Percentiles rank a stretch among this genome's conserved stretches.
These are phyloP conservation scores for Collariella sp. DNA, from an alignment of 495 filamentous ascomycete species.

Conservation along the genomic window DNA sequence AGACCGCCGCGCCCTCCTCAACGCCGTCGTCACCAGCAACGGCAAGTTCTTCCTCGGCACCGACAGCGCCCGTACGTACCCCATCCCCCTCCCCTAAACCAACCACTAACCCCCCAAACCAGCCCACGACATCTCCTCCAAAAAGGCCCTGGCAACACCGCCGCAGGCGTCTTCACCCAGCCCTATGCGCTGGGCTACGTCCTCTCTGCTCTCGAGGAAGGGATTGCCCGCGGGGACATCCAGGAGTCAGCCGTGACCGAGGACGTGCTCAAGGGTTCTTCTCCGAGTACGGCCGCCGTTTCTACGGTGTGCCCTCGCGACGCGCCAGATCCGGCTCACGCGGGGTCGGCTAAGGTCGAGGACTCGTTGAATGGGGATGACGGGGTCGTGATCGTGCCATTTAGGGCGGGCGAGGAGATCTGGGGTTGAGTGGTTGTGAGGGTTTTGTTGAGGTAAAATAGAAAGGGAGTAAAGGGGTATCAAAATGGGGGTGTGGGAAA, in stretches of 20 bases:
- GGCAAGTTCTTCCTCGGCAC: conserved; percentile 70
- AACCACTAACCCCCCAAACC: conserved; percentile 27
- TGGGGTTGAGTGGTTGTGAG: conserved; percentile 46
- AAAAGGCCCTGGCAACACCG: conserved; percentile 59
- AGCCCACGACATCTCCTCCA: conserved; percentile 68
- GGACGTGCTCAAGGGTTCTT: conserved; percentile 68
- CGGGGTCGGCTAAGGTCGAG: conserved; percentile 19
- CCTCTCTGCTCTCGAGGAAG: conserved; percentile 64
- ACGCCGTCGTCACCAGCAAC: conserved; percentile 55
- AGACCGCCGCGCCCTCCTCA: conserved; percentile 68
- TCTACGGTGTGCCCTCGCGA: conserved; percentile 45
- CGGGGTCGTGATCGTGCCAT: conserved; percentile 59
- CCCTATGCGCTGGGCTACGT: conserved; percentile 68
- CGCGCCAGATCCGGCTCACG: conserved; percentile 18
- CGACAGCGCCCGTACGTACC: conserved; percentile 18
- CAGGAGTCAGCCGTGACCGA: conserved; percentile 55
- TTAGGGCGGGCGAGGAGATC: conserved; percentile 55
- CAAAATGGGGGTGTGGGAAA: too few species aligned
- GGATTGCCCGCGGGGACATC: conserved; percentile 55
- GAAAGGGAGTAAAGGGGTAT: too few species aligned
- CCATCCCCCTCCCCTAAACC: conserved; percentile 42
- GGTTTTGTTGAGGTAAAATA: too few species aligned
- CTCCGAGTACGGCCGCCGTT: conserved; percentile 60
- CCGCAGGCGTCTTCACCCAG: conserved; percentile 86
- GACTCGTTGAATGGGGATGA: conserved; percentile 30